phyloP scores from a whole-genome alignment of 1,284 basidiomycete genomes.

The Cutaneotrichosporon cavernicola region DNA sequence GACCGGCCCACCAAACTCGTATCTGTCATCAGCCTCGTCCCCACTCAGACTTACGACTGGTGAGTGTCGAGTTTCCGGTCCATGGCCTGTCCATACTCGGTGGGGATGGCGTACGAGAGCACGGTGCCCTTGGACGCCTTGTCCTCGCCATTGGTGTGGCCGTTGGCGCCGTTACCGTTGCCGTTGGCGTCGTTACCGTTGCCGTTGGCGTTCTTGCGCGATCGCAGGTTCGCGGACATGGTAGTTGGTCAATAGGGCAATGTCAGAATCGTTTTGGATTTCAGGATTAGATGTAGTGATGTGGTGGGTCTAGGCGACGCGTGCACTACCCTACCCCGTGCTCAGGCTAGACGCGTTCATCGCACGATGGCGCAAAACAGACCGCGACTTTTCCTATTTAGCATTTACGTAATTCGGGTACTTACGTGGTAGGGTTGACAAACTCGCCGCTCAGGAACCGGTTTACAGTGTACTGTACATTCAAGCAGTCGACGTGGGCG shows the following conservation, averaged over 20 bases:
- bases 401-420: constrained; percentile 3
- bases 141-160: constrained; percentile 5
- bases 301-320: too few species aligned
- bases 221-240: constrained; percentile 27
- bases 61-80: constrained; percentile 76
- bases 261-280: neutral
- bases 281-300: too few species aligned
- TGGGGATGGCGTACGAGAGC: constrained; percentile 44
- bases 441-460: constrained; percentile 11
- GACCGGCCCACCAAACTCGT: constrained; percentile 93
- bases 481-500: too few species aligned
- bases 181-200: constrained; percentile 15
- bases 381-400: neutral
- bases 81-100: constrained; percentile 65
- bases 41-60: constrained; percentile 58
- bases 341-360: neutral
- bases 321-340: too few species aligned
- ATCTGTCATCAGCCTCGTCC: constrained; percentile 57
- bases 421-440: neutral
- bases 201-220: constrained; percentile 25
- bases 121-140: constrained; percentile 20
- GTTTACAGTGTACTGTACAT: neutral
- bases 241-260: neutral
- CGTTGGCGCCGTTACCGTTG: constrained; percentile 4
- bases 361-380: constrained; percentile 7